Conservation (phyloP, 2,329 filamentous ascomycete genomes). For the Trichoderma breve region DNA sequence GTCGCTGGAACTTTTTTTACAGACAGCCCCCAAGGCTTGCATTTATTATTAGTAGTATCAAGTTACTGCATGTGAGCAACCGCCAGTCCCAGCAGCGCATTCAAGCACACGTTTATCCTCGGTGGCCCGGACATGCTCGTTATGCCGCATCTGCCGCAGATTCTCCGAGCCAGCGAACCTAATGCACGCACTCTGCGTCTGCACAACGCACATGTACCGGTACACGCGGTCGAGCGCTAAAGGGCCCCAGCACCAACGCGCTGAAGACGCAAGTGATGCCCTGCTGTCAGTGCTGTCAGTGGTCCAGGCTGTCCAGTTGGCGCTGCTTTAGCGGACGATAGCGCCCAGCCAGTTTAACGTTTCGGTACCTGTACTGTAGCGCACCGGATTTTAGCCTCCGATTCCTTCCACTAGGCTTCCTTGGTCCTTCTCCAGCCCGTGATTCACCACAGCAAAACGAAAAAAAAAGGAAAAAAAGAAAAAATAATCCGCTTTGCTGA, state of each 20-base stretch:
- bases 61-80: background rate
- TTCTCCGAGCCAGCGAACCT: background rate
- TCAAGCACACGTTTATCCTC: background rate
- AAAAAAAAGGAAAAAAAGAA: background rate
- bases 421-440: background rate
- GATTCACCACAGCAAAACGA: background rate
- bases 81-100: constrained; percentile 5
- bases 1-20: background rate
- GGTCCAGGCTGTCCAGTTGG: too few relatives aligned
- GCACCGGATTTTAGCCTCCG: background rate
- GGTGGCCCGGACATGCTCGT: background rate
- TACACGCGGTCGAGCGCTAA: background rate
- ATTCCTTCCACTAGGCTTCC: background rate
- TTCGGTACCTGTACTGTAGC: background rate
- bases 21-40: background rate
- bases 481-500: constrained; percentile 13
- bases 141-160: background rate
- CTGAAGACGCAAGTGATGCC: background rate
- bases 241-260: background rate
- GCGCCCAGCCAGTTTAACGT: background rate
- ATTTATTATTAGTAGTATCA: background rate
- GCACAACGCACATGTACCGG: background rate
- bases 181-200: background rate
- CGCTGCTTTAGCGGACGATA: background rate
- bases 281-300: background rate